phyloP scores from a whole-genome alignment of 2,329 filamentous ascomycete species.

The Fusarium sp. region DNA sequence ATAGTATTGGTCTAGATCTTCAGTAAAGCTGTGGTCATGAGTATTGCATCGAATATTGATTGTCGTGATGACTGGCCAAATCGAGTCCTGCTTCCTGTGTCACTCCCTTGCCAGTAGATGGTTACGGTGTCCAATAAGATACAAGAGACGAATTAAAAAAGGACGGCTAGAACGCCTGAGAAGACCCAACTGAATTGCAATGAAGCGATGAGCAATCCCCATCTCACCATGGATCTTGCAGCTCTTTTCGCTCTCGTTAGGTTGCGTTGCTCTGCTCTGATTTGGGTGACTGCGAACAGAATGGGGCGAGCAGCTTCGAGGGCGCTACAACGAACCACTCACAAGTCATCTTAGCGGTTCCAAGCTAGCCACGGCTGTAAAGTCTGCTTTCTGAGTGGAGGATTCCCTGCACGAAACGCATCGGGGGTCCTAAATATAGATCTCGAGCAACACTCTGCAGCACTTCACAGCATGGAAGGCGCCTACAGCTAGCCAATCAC shows the following conservation, averaged over 20 bases:
- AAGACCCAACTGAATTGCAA: constrained; percentile 9
- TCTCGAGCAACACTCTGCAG: constrained; percentile 35
- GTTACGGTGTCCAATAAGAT: constrained; percentile 32
- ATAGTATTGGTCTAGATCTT: not conserved
- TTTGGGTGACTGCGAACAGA: constrained; percentile 6
- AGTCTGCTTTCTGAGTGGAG: constrained; percentile 38
- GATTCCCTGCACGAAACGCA: constrained; percentile 44
- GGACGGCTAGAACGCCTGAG: constrained; percentile 12
- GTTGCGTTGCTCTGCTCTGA: constrained; percentile 7
- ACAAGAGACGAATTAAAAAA: constrained; percentile 6
- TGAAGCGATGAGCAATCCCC: not conserved
- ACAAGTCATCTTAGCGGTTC: constrained; percentile 33
- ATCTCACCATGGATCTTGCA: constrained; percentile 17
- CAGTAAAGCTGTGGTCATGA: not conserved
- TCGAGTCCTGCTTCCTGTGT: constrained; percentile 13
- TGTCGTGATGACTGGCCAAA: not conserved
- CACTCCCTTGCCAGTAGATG: constrained; percentile 21
- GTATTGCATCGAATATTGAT: constrained; percentile 9
- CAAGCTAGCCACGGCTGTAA: constrained; percentile 36
- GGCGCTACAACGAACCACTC: constrained; percentile 42
- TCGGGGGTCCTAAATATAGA: constrained; percentile 51
- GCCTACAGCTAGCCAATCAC: constrained; percentile 50
- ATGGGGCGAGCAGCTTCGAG: constrained; percentile 25
- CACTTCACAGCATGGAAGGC: constrained; percentile 42
- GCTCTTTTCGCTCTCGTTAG: not conserved